These are phyloP conservation scores for Gomphus sp. DNA, from an alignment of 1,284 basidiomycete genomes.

Conservation along the genomic window DNA sequence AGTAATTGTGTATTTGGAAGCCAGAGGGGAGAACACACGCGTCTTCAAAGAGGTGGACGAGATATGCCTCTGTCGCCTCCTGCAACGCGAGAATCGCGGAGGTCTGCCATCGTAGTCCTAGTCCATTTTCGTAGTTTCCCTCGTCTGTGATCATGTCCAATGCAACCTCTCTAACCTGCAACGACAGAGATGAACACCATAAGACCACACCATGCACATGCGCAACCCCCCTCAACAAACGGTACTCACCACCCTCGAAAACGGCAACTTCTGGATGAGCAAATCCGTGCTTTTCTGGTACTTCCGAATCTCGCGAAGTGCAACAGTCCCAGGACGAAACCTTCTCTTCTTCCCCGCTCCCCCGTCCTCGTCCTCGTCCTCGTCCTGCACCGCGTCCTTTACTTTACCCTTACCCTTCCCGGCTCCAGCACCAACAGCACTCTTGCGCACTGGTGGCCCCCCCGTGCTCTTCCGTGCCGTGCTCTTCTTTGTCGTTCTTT, in stretches of 20 bases:
- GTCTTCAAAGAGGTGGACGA: slow-evolving; percentile 94
- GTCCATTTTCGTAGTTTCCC: slow-evolving; percentile 41
- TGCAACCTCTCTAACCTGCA: slow-evolving; percentile 86
- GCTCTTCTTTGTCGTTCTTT: slow-evolving; percentile 36
- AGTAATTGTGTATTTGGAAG: not conserved
- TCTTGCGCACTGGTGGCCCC: slow-evolving; percentile 33
- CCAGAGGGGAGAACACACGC: slow-evolving; percentile 55
- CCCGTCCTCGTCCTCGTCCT: too few species aligned
- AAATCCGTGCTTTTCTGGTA: slow-evolving; percentile 80
- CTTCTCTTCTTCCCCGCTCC: too few species aligned
- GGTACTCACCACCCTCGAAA: slow-evolving; percentile 53
- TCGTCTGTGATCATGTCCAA: slow-evolving; percentile 75
- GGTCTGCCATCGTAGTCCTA: slow-evolving; percentile 82
- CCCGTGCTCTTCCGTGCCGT: slow-evolving; percentile 75
- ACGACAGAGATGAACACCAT: slow-evolving; percentile 28
- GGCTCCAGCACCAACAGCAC: not conserved
- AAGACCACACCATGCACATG: too few species aligned
- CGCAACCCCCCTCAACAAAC: too few species aligned
- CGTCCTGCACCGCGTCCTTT: too few species aligned
- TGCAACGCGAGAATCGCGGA: slow-evolving; percentile 86
- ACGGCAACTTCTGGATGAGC: slow-evolving; percentile 67
- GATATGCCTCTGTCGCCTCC: slow-evolving; percentile 89
- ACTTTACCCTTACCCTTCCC: not conserved
- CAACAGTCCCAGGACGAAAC: slow-evolving; percentile 45
- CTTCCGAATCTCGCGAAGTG: slow-evolving; percentile 75